Evolutionary conservation across 345 rosid genomes (phyloP).

Genomic region (Eucalyptus tenuipes): DNA sequence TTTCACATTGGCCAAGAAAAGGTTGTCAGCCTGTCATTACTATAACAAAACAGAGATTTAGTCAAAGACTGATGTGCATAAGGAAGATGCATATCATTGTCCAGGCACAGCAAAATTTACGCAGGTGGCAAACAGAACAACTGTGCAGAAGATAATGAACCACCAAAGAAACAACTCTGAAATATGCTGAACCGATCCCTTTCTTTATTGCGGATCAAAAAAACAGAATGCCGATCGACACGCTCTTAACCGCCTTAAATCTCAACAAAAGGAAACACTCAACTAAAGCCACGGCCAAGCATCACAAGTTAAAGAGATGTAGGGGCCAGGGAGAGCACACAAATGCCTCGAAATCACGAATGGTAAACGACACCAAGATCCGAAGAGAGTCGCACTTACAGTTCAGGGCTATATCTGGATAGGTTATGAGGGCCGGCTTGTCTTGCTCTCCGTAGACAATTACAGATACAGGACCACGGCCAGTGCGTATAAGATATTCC

Average conservation of each 20-base stretch:
- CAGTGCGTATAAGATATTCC: slow-evolving; percentile 73
- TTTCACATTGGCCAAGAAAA: not conserved
- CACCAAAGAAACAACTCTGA: not conserved
- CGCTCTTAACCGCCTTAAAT: not conserved
- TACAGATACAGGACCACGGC: slow-evolving; percentile 70
- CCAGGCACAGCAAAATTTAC: not conserved
- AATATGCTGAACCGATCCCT: not conserved
- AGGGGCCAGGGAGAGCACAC: not conserved
- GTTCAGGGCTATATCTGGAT: slow-evolving; percentile 82
- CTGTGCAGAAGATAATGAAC: not conserved
- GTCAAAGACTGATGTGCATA: not conserved
- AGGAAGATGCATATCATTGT: not conserved
- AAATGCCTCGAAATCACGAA: not conserved
- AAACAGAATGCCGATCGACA: not conserved
- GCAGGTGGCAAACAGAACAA: not conserved
- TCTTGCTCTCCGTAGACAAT: slow-evolving; percentile 76
- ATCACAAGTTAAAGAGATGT: not conserved
- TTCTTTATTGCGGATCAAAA: not conserved
- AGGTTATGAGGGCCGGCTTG: slow-evolving; percentile 79
- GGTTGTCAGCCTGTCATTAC: not conserved
- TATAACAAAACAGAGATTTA: not conserved
- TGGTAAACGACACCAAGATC: not conserved
- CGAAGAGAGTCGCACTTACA: slow-evolving; percentile 26
- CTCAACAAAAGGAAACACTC: not conserved
- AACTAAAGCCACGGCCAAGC: not conserved